A percentile compares a stretch with the other conserved stretches of the same genome.
phyloP scores from a whole-genome alignment of 257 asterid genomes.

The Galeopsis tetrahit region DNA sequence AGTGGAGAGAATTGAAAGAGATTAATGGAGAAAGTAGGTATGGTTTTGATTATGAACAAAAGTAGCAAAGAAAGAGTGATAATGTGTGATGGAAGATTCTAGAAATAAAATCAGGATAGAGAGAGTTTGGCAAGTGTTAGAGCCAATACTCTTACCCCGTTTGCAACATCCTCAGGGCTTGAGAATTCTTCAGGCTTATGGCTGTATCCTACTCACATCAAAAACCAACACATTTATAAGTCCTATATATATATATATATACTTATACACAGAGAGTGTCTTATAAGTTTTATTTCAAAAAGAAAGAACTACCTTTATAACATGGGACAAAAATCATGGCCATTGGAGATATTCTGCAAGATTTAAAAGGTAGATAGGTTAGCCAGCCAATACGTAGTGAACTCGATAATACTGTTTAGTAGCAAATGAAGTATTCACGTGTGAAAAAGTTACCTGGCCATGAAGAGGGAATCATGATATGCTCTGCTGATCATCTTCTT shows the following conservation, averaged over 20 bases:
- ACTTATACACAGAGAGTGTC: too few species aligned
- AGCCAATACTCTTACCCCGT: constrained; percentile 81
- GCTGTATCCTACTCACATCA: constrained; percentile 45
- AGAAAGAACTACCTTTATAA: constrained; percentile 65
- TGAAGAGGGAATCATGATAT: constrained; percentile 90
- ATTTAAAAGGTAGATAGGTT: constrained; percentile 16
- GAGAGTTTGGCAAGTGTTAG: constrained; percentile 47
- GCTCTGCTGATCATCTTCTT: constrained; percentile 98
- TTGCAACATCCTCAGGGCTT: constrained; percentile 52
- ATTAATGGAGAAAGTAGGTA: background rate
- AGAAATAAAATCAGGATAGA: constrained; percentile 25
- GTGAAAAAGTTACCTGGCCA: constrained; percentile 73
- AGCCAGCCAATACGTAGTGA: too few species aligned
- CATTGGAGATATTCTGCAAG: constrained; percentile 88
- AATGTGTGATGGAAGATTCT: background rate
- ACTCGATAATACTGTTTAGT: background rate
- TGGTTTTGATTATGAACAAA: background rate
- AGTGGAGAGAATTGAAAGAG: background rate
- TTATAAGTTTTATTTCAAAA: too few species aligned
- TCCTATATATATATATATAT: too few species aligned
- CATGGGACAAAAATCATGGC: constrained; percentile 99
- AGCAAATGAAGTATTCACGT: background rate
- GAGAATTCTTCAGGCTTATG: constrained; percentile 90
- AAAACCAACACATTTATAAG: background rate
- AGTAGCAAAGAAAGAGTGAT: background rate